Percentiles rank a stretch among this genome's conserved stretches.
These are phyloP conservation scores for Epichloe bromicola DNA, from an alignment of 2,329 filamentous ascomycete species.

Conservation along the genomic window DNA sequence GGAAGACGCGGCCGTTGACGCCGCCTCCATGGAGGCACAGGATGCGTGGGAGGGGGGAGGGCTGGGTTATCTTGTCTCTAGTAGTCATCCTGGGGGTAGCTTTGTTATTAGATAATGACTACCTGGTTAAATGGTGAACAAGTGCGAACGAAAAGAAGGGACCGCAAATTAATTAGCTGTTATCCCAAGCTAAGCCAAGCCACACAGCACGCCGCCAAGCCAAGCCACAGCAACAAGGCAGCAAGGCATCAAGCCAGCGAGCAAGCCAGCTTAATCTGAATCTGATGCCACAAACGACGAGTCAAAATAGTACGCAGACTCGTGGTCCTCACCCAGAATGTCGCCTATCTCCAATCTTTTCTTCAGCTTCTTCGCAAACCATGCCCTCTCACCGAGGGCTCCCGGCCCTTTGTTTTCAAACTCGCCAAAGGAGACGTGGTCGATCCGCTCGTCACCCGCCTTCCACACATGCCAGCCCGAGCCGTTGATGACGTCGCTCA, in stretches of 20 bases:
- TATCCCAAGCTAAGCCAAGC: too few species aligned
- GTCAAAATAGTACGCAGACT: neutral
- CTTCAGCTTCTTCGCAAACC: neutral
- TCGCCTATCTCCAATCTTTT: neutral
- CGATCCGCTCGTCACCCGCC: neutral
- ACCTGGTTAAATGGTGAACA: too few species aligned
- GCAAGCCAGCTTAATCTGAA: too few species aligned
- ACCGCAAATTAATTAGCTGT: too few species aligned
- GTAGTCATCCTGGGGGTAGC: neutral
- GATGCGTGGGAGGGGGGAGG: constrained; percentile 42
- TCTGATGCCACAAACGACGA: neutral
- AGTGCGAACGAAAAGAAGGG: too few species aligned
- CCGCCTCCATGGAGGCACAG: constrained; percentile 75
- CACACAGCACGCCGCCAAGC: too few species aligned
- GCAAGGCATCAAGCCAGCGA: neutral
- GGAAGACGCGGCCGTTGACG: constrained; percentile 58
- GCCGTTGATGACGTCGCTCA: neutral
- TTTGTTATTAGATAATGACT: too few species aligned
- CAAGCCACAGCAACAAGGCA: neutral
- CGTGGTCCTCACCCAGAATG: neutral
- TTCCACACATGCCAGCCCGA: neutral
- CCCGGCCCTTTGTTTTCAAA: neutral
- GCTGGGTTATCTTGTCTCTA: neutral
- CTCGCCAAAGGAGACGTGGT: neutral
- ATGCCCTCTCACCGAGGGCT: neutral